Evolutionary conservation across 768 basidiomycete species (phyloP).

Genomic region (Filobasidium floriforme): DNA sequence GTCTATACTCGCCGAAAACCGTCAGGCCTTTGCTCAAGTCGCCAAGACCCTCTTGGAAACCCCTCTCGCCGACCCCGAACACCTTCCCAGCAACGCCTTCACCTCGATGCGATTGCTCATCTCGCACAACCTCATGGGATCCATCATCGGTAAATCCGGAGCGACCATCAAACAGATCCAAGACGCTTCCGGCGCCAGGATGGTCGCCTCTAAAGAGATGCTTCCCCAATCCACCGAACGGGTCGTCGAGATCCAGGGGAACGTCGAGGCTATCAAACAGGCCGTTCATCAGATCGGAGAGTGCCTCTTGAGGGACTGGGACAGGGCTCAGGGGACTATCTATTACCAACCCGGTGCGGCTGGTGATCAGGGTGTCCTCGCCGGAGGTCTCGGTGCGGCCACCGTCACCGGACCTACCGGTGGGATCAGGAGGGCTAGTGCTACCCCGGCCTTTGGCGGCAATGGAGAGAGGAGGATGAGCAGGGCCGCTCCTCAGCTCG

Average conservation of each 20-base stretch:
- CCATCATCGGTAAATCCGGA: slow-evolving; percentile 90
- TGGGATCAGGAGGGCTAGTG: slow-evolving; percentile 39
- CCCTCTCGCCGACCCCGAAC: slow-evolving; percentile 62
- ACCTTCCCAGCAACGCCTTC: slow-evolving; percentile 57
- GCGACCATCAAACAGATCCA: slow-evolving; percentile 99
- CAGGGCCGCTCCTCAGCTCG: slow-evolving; percentile 20
- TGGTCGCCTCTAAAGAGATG: slow-evolving; percentile 99
- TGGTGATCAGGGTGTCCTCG: slow-evolving; percentile 45
- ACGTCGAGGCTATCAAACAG: slow-evolving; percentile 81
- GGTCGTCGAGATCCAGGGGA: slow-evolving; percentile 93
- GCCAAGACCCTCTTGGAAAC: slow-evolving; percentile 73
- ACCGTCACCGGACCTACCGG: slow-evolving; percentile 45
- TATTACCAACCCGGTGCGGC: slow-evolving; percentile 89
- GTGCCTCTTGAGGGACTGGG: slow-evolving; percentile 93
- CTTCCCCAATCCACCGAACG: slow-evolving; percentile 98
- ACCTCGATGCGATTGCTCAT: slow-evolving; percentile 94
- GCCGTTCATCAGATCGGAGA: slow-evolving; percentile 94
- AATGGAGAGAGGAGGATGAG: slow-evolving; percentile 20
- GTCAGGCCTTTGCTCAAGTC: slow-evolving; percentile 87
- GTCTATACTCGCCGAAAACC: slow-evolving; percentile 19
- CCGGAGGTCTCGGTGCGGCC: slow-evolving; percentile 43
- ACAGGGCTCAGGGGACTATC: slow-evolving; percentile 84
- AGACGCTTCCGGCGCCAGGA: slow-evolving; percentile 87
- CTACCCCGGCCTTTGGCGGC: slow-evolving; percentile 23
- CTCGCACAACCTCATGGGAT: slow-evolving; percentile 99